phyloP scores from a whole-genome alignment of 2,329 filamentous ascomycete species.

The Colletotrichum spaethianum region DNA sequence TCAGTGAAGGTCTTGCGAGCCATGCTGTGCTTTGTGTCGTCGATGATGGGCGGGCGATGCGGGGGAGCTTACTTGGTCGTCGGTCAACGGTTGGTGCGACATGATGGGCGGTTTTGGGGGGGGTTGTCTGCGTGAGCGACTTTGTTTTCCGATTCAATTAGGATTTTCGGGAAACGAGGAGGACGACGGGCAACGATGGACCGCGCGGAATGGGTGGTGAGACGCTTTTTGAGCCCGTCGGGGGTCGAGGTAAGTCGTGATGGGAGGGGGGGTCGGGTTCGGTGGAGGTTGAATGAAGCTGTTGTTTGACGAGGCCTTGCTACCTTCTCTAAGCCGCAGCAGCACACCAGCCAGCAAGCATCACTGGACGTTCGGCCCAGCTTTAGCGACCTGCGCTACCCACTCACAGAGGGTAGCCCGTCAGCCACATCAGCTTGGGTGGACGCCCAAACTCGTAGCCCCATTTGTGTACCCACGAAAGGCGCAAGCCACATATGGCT shows the following conservation, averaged over 20 bases:
- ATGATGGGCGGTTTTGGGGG: slow-evolving; percentile 39
- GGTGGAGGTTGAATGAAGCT: slow-evolving; percentile 37
- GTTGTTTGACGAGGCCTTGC: slow-evolving; percentile 37
- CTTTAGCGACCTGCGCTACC: slow-evolving; percentile 18
- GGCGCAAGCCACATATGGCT: slow-evolving; percentile 4
- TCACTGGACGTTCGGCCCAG: slow-evolving; percentile 38
- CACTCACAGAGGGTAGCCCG: slow-evolving; percentile 8
- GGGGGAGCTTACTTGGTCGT: slow-evolving; percentile 44
- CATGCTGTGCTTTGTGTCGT: background rate
- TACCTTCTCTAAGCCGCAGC: slow-evolving; percentile 25
- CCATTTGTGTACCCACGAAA: background rate
- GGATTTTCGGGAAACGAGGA: background rate
- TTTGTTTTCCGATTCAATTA: slow-evolving; percentile 36
- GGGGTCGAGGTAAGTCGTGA: slow-evolving; percentile 29
- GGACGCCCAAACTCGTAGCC: background rate
- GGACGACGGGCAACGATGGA: slow-evolving; percentile 26
- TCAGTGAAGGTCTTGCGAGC: background rate
- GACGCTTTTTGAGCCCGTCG: slow-evolving; percentile 20
- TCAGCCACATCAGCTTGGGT: slow-evolving; percentile 16
- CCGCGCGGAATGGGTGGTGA: slow-evolving; percentile 10
- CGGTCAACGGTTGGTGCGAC: slow-evolving; percentile 44
- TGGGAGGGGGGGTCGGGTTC: slow-evolving; percentile 17
- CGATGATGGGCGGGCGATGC: slow-evolving; percentile 4
- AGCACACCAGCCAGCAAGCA: slow-evolving; percentile 27
- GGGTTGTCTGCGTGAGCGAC: slow-evolving; percentile 32